Percentiles rank a stretch among this genome's conserved stretches.
Conservation (phyloP, 2,329 filamentous ascomycete genomes). For the Zasmidium citrigriseum region DNA sequence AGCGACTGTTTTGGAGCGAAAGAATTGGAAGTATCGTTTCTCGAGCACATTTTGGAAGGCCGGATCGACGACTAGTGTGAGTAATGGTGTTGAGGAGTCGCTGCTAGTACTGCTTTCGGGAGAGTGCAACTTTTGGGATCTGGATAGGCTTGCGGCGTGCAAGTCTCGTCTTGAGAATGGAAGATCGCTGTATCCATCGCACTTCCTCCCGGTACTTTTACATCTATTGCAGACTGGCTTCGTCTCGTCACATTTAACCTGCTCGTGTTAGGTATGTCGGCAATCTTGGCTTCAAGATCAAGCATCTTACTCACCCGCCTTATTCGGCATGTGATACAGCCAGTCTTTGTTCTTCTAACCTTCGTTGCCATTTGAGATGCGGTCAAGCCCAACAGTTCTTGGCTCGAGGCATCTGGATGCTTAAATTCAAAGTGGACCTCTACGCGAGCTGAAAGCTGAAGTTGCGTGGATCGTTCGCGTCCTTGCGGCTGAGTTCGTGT, state of each 20-base stretch:
- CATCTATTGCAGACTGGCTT: conserved; percentile 17
- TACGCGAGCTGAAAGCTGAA: not conserved
- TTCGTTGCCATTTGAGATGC: not conserved
- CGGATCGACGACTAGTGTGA: conserved; percentile 1
- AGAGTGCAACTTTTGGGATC: not conserved
- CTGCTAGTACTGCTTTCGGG: not conserved
- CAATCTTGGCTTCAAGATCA: not conserved
- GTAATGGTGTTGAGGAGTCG: no score
- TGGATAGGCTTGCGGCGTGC: conserved; percentile 2
- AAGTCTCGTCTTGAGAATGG: conserved; percentile 6
- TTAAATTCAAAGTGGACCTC: not conserved
- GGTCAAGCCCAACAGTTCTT: not conserved
- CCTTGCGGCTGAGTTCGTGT: not conserved
- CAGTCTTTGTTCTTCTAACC: not conserved
- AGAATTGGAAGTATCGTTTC: conserved; percentile 23
- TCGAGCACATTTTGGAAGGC: conserved; percentile 4
- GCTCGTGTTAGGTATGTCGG: not conserved
- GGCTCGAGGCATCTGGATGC: not conserved
- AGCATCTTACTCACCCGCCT: not conserved
- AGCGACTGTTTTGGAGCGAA: conserved; percentile 22
- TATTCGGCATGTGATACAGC: conserved; percentile 3
- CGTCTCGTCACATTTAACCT: conserved; percentile 18
- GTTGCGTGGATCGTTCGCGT: not conserved
- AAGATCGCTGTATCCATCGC: conserved; percentile 20
- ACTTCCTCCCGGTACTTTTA: conserved; percentile 19